A percentile compares a stretch with the other conserved stretches of the same genome.
phyloP scores from a whole-genome alignment of 768 basidiomycete genomes.

The Termitomyces sp. region DNA sequence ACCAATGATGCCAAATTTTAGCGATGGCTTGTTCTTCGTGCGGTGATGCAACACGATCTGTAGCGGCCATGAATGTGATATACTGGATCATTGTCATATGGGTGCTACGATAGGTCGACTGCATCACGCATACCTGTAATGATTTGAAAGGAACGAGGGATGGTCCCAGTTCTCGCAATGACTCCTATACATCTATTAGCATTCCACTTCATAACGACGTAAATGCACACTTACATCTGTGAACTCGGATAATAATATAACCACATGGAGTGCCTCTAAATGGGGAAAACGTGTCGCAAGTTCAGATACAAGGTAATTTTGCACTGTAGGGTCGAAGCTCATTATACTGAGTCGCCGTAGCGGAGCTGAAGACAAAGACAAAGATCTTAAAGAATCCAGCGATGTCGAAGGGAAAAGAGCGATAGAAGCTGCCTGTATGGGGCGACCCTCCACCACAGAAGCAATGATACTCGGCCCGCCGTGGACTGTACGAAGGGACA shows the following conservation, averaged over 20 bases:
- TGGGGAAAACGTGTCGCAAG: slow-evolving; percentile 40
- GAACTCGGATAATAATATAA: slow-evolving; percentile 46
- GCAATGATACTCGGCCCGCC: slow-evolving; percentile 40
- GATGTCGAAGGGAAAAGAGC: slow-evolving; percentile 42
- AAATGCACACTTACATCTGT: slow-evolving; percentile 31
- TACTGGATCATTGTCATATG: slow-evolving; percentile 27
- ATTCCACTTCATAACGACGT: background rate
- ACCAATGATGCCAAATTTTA: slow-evolving; percentile 48
- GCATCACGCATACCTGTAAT: slow-evolving; percentile 23
- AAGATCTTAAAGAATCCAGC: slow-evolving; percentile 36
- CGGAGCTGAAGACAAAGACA: slow-evolving; percentile 31
- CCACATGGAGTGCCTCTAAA: slow-evolving; percentile 58
- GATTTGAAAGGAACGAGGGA: slow-evolving; percentile 38
- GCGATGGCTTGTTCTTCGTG: slow-evolving; percentile 48
- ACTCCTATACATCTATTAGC: slow-evolving; percentile 24
- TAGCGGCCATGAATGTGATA: slow-evolving; percentile 56
- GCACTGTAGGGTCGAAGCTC: slow-evolving; percentile 46
- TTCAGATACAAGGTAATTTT: slow-evolving; percentile 38
- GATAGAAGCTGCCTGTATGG: slow-evolving; percentile 45
- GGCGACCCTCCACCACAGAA: slow-evolving; percentile 40
- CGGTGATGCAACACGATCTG: slow-evolving; percentile 19
- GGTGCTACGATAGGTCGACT: background rate
- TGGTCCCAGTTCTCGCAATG: slow-evolving; percentile 34
- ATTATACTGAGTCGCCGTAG: slow-evolving; percentile 51
- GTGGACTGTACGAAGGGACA: slow-evolving; percentile 48